These are phyloP conservation scores for Pseudogymnoascus sp. DNA, from an alignment of 2,329 filamentous ascomycete genomes.

Conservation along the genomic window DNA sequence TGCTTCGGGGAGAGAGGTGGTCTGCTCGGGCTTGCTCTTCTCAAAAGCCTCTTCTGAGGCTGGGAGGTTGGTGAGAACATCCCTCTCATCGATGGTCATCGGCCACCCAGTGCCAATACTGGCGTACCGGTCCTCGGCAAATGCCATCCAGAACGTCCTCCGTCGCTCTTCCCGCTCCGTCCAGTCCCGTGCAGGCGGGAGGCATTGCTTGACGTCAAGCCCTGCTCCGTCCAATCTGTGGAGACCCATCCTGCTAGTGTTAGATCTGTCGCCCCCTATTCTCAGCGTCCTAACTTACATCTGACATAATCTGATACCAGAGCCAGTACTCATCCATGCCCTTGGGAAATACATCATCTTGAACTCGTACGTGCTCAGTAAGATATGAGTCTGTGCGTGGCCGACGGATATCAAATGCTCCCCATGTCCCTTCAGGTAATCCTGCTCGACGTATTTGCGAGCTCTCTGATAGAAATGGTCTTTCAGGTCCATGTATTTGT, in stretches of 20 bases:
- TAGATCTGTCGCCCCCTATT: slow-evolving; percentile 47
- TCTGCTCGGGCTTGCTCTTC: slow-evolving; percentile 65
- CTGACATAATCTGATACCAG: slow-evolving; percentile 69
- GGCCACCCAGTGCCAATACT: slow-evolving; percentile 98
- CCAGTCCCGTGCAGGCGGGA: slow-evolving; percentile 83
- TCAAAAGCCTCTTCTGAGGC: slow-evolving; percentile 77
- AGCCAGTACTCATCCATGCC: slow-evolving; percentile 87
- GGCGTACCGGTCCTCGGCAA: slow-evolving; percentile 82
- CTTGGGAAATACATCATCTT: slow-evolving; percentile 96
- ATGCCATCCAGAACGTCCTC: slow-evolving; percentile 91
- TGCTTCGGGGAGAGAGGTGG: slow-evolving; percentile 60
- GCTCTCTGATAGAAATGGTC: slow-evolving; percentile 85
- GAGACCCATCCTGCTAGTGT: slow-evolving; percentile 68
- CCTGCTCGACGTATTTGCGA: slow-evolving; percentile 80
- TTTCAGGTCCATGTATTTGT: slow-evolving; percentile 72
- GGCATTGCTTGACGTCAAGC: slow-evolving; percentile 85
- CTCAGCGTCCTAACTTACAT: slow-evolving; percentile 49
- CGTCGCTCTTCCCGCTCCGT: slow-evolving; percentile 86
- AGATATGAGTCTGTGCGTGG: slow-evolving; percentile 75
- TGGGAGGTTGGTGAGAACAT: slow-evolving; percentile 82
- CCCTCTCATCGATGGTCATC: slow-evolving; percentile 84
- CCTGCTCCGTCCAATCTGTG: slow-evolving; percentile 77
- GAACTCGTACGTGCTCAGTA: slow-evolving; percentile 82
- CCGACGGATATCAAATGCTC: slow-evolving; percentile 80
- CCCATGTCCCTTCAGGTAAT: slow-evolving; percentile 87